Percentiles rank a stretch among this genome's conserved stretches.
phyloP scores from a whole-genome alignment of 148 eudicot genomes.

The Spergularia bocconei region DNA sequence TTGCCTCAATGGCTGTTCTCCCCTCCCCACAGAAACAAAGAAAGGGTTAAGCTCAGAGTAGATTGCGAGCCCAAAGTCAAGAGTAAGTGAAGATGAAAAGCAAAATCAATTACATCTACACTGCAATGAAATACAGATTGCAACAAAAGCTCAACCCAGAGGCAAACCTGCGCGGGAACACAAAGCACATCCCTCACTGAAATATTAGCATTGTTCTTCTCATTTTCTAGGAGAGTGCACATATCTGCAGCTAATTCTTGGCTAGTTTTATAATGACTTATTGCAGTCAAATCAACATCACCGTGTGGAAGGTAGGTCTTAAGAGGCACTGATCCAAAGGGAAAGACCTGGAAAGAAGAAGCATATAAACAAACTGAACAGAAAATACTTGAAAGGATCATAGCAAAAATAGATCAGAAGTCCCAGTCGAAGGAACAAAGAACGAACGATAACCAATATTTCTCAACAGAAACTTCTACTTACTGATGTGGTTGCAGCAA shows the following conservation, averaged over 20 bases:
- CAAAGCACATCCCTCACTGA: conserved; percentile 37
- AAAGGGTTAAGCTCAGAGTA: neutral
- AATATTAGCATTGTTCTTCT: conserved; percentile 26
- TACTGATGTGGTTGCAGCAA: neutral
- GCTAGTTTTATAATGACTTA: conserved; percentile 23
- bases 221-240: conserved; percentile 32
- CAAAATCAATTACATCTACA: neutral
- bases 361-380: conserved; percentile 4
- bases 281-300: conserved; percentile 47
- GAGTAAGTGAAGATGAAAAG: neutral
- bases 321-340: conserved; percentile 58
- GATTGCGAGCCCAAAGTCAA: neutral
- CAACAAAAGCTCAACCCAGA: conserved; percentile 17
- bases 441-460: neutral
- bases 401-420: neutral
- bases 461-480: neutral
- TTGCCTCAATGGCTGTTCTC: neutral
- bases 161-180: conserved; percentile 52
- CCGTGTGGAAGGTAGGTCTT: conserved; percentile 58
- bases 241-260: conserved; percentile 30
- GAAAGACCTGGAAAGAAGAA: conserved; percentile 35
- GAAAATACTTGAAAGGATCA: neutral
- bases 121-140: neutral
- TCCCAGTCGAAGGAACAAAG: neutral
- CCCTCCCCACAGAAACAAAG: neutral